Evolutionary conservation across 176 grass and related monocot genomes (phyloP).

Genomic region (Oryza brachyantha): DNA sequence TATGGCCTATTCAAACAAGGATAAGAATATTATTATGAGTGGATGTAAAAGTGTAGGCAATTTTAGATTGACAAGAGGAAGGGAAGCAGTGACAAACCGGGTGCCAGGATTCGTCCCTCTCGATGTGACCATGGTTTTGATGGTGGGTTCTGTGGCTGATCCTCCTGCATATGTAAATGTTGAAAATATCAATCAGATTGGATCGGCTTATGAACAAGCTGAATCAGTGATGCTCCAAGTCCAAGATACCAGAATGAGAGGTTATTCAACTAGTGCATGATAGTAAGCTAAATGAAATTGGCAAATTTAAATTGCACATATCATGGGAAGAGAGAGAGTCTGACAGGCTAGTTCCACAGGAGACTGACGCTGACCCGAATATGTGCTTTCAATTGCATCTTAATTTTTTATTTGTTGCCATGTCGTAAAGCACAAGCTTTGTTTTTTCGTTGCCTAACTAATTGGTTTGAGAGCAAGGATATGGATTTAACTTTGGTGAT

Average conservation of each 20-base stretch:
- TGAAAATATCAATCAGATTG: not conserved
- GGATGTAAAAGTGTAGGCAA: too few relatives aligned
- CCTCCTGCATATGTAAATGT: conserved; percentile 49
- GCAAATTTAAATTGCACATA: not conserved
- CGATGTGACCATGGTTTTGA: conserved; percentile 80
- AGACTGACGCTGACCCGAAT: too few relatives aligned
- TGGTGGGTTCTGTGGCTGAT: conserved; percentile 98
- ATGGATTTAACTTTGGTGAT: too few relatives aligned
- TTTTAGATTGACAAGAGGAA: not conserved
- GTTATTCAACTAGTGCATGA: too few relatives aligned
- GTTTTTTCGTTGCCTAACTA: not conserved
- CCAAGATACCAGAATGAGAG: too few relatives aligned
- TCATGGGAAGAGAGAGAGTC: not conserved
- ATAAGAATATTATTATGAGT: not conserved
- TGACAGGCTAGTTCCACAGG: too few relatives aligned
- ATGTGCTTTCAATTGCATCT: too few relatives aligned
- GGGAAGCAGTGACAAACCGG: conserved; percentile 50
- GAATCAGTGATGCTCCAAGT: too few relatives aligned
- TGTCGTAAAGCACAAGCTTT: too few relatives aligned
- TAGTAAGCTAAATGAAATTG: too few relatives aligned
- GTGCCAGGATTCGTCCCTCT: conserved; percentile 91
- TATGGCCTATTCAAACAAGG: not conserved
- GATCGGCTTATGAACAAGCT: too few relatives aligned
- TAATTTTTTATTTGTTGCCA: too few relatives aligned
- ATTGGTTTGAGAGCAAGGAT: not conserved